Conservation (phyloP, 257 asterid species). For the Ophiorrhiza pumila region DNA sequence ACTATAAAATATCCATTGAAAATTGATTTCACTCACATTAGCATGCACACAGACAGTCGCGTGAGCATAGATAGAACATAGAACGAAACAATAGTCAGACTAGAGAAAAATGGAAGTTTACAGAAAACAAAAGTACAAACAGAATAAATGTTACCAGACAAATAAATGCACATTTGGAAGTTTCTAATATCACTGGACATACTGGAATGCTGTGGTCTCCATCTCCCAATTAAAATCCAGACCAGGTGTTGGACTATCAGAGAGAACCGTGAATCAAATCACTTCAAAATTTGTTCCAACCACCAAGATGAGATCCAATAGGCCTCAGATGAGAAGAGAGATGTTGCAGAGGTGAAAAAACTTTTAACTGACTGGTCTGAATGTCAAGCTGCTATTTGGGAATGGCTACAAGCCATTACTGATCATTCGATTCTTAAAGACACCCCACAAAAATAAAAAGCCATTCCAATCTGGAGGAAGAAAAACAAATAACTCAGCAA, state of each 20-base stretch:
- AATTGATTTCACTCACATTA: not conserved
- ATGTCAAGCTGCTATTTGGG: not conserved
- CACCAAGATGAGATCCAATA: not conserved
- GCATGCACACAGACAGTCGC: not conserved
- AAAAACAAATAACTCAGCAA: not conserved
- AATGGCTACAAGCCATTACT: not conserved
- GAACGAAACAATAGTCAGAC: not conserved
- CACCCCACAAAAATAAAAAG: constrained; percentile 24
- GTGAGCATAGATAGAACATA: not conserved
- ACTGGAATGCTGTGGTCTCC: not conserved
- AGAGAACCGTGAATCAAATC: not conserved
- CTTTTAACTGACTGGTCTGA: not conserved
- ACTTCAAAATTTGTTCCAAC: not conserved
- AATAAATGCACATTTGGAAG: not conserved
- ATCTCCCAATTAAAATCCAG: not conserved
- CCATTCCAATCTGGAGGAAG: constrained; percentile 23
- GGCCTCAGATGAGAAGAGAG: not conserved
- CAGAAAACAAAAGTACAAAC: not conserved
- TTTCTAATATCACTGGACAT: not conserved
- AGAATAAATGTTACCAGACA: not conserved
- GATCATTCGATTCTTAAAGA: constrained; percentile 10
- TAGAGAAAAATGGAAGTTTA: not conserved
- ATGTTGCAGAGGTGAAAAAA: not conserved
- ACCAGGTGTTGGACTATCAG: not conserved
- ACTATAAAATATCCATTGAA: not conserved